These are phyloP conservation scores for Lupinus albus DNA, from an alignment of 306 rosid genomes.

Conservation along the genomic window DNA sequence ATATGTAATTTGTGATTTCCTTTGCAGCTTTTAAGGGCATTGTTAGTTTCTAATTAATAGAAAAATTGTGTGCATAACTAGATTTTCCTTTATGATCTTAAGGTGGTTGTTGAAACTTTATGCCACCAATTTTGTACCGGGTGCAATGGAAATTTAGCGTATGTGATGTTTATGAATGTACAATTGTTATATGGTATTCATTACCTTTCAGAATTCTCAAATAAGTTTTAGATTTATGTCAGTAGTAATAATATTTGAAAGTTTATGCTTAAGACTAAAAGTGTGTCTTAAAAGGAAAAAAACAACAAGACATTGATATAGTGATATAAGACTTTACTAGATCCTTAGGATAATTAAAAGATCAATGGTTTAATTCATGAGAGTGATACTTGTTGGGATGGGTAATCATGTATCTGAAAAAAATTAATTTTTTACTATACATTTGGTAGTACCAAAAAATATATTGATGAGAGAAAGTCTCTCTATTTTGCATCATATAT, in stretches of 20 bases:
- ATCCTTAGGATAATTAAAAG: too few relatives aligned
- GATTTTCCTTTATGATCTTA: constrained; percentile 39
- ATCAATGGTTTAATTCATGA: too few relatives aligned
- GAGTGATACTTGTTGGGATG: too few relatives aligned
- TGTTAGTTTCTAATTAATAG: constrained; percentile 18
- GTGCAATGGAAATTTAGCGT: constrained; percentile 39
- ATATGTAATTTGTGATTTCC: constrained; percentile 34
- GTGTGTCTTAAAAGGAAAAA: too few relatives aligned
- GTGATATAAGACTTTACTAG: too few relatives aligned
- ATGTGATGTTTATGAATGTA: constrained; percentile 31
- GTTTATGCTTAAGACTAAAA: too few relatives aligned
- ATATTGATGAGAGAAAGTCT: too few relatives aligned
- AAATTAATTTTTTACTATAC: too few relatives aligned
- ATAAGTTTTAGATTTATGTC: neutral
- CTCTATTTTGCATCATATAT: too few relatives aligned
- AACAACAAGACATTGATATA: too few relatives aligned
- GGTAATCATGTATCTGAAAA: too few relatives aligned
- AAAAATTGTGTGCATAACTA: constrained; percentile 17
- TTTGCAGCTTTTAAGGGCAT: constrained; percentile 15
- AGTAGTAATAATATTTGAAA: neutral
- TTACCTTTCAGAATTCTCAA: neutral
- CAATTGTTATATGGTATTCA: neutral
- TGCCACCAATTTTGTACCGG: constrained; percentile 47
- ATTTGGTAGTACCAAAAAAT: too few relatives aligned
- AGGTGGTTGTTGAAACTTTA: constrained; percentile 32